These are phyloP conservation scores for Bruguiera sexangula DNA, from an alignment of 345 rosid species.

Conservation along the genomic window DNA sequence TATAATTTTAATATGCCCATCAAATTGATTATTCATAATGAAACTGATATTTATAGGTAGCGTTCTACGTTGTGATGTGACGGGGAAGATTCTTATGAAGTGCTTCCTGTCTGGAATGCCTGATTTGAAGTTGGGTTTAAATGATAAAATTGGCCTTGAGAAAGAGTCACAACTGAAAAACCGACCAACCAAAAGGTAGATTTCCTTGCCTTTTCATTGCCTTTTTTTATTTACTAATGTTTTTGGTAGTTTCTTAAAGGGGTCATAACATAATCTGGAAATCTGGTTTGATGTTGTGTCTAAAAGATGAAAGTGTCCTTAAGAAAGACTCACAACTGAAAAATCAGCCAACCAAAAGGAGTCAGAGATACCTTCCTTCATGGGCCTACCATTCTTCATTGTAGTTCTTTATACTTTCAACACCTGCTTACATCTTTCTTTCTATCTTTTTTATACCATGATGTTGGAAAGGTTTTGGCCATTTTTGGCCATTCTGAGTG, in stretches of 20 bases:
- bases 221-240: not conserved
- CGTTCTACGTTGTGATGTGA: slow-evolving; percentile 94
- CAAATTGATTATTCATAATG: slow-evolving; percentile 13
- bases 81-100: slow-evolving; percentile 96
- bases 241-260: not conserved
- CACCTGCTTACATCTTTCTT: not conserved
- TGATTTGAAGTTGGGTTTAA: slow-evolving; percentile 96
- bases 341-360: slow-evolving; percentile 93
- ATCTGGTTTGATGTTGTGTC: slow-evolving; percentile 76
- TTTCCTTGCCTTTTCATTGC: slow-evolving; percentile 2
- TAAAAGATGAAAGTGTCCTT: slow-evolving; percentile 93
- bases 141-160: slow-evolving; percentile 98
- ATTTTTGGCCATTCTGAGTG: no score
- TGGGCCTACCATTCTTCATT: not conserved
- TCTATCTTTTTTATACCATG: no score
- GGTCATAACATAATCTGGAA: not conserved
- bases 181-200: slow-evolving; percentile 93
- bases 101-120: slow-evolving; percentile 99
- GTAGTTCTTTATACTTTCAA: not conserved
- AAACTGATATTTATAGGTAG: slow-evolving; percentile 53
- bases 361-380: slow-evolving; percentile 6
- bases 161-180: slow-evolving; percentile 95
- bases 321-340: slow-evolving; percentile 94
- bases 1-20: not conserved
- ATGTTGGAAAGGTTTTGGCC: no score